A percentile compares a stretch with the other conserved stretches of the same genome.
phyloP scores from a whole-genome alignment of 2,329 filamentous ascomycete genomes.

The Lecanicillium sp. region DNA sequence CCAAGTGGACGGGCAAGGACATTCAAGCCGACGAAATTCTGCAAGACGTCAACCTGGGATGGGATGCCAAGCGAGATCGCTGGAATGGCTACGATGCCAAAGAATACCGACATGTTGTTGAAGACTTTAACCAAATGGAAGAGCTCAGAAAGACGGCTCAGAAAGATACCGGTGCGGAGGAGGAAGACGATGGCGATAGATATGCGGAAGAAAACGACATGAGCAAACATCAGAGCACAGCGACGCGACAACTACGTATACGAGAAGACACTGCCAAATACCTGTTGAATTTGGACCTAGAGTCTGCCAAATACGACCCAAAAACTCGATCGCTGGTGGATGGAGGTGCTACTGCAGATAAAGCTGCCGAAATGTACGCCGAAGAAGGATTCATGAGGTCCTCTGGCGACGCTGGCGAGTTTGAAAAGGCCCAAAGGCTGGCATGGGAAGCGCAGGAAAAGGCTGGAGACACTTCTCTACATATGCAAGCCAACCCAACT shows the following conservation, averaged over 20 bases:
- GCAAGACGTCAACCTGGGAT: slow-evolving; percentile 80
- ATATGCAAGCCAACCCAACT: slow-evolving; percentile 94
- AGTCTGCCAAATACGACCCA: slow-evolving; percentile 95
- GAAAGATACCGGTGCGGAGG: slow-evolving; percentile 42
- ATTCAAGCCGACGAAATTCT: slow-evolving; percentile 89
- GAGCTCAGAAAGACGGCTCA: slow-evolving; percentile 57
- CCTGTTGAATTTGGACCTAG: slow-evolving; percentile 85
- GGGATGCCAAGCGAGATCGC: slow-evolving; percentile 94
- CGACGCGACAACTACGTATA: slow-evolving; percentile 83
- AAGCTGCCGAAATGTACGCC: slow-evolving; percentile 74
- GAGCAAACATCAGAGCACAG: slow-evolving; percentile 86
- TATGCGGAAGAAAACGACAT: slow-evolving; percentile 97
- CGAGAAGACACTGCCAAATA: slow-evolving; percentile 98
- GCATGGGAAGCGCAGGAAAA: slow-evolving; percentile 94
- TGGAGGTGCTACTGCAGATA: slow-evolving; percentile 71
- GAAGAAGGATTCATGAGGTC: slow-evolving; percentile 88
- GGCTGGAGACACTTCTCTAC: slow-evolving; percentile 69
- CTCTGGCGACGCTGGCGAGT: slow-evolving; percentile 87
- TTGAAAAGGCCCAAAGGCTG: slow-evolving; percentile 81
- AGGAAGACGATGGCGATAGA: slow-evolving; percentile 56
- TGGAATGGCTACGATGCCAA: slow-evolving; percentile 97
- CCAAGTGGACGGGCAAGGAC: slow-evolving; percentile 85
- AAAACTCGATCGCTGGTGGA: slow-evolving; percentile 92
- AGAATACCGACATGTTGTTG: slow-evolving; percentile 80
- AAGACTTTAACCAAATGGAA: slow-evolving; percentile 84